Evolutionary conservation across 495 filamentous ascomycete species (phyloP), one percentile per base, ranked within the genome.

Genomic region (Penicillium mononematosum): DNA sequence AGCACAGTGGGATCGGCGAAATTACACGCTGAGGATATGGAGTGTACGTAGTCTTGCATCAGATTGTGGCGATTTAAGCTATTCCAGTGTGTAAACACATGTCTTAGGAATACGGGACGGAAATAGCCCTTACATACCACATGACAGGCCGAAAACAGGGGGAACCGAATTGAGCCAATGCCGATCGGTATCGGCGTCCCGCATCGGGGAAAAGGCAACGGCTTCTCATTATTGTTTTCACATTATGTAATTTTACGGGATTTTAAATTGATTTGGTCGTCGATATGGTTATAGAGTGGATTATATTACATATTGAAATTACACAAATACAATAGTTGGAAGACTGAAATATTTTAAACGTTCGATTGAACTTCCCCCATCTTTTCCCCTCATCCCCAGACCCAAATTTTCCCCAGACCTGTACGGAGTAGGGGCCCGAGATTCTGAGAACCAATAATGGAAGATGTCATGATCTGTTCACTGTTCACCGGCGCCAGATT

Each of bases 171-270:
- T 43, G 39, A 36, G 50, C 43, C 51, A 45, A 55, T 45, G 19
- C 53, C 46, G 56, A 62, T 59, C 45, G 51, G 56, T 51, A 52
- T 59, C 56, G 56, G 60, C 60, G 45, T 54, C 39, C 60, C 63
- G 63, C 53, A 55, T 65, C 41, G 45, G 50, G 63, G 56, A 10
- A 49, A 50, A 43, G 45, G 2, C 39, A 56, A 39, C 52, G 32
- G 47, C 8, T 17, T 27, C 10, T 12, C 14, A 31, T 34, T 32
- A n/a, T 10, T 32, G 17, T 22, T 19, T 14, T 22, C 11, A 12
- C 42, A 44, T 44, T 2, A 24, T 39, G 6, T 8, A 17, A 17
- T 17, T 17, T 9, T 17, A 39, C 2, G 36, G 6, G 5, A 39
- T 39, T 9, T 8, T 34, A 34, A 32, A 12, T 34, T 39, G 2